Base-by-base conservation (phyloP, 768 basidiomycete species). In the Myochromella boudieri region DNA sequence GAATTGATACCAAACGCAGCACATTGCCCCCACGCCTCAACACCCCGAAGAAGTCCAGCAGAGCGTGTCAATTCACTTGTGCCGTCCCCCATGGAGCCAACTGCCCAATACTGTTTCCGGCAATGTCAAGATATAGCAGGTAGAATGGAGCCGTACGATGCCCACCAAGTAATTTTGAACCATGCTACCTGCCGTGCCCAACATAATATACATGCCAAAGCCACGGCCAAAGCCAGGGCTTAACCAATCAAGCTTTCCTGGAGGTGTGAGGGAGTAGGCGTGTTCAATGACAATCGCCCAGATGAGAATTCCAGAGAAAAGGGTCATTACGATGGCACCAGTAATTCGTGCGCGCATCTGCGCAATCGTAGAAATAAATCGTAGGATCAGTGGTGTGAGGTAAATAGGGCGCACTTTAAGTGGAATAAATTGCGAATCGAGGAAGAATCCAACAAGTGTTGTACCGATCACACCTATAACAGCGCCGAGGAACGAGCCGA, bases 231-330 rank as follows among this genome's bases (percentile, higher is more conserved):
- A 56, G 4, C 56, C 52, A 21, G 52, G 49, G 27, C 44, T 51
- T n/a, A 31, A 39, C 54, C 59, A 57, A 42, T 56, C 58, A 31
- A 59, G 53, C 37, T 52, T 55, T 11, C 53, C 53, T 14, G 58
- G 53, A n/a, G 38, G 38, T 15, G 39, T 48, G 2, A 39, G 15
- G 14, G 34, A 48, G 40, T 55, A 59, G 15, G 8, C 31, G 29
- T 48, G 52, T 39, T 57, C 56, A 37, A 54, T 37, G 32, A 59
- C 31, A 7, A 59, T 29, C 6, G 55, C 51, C 58, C 58, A 57
- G n/a, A 57, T 44, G 20, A 59, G 40, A 14, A 53, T 48, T 9
- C 51, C 48, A 4, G 53, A 53, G 44, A 54, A 56, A 10, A 42
- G 22, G 3, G 45, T 31, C 52, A 56, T 52, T 15, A 56, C 55